Evolutionary conservation across 768 basidiomycete genomes (phyloP).

Genomic region (Pleurotus djamor): DNA sequence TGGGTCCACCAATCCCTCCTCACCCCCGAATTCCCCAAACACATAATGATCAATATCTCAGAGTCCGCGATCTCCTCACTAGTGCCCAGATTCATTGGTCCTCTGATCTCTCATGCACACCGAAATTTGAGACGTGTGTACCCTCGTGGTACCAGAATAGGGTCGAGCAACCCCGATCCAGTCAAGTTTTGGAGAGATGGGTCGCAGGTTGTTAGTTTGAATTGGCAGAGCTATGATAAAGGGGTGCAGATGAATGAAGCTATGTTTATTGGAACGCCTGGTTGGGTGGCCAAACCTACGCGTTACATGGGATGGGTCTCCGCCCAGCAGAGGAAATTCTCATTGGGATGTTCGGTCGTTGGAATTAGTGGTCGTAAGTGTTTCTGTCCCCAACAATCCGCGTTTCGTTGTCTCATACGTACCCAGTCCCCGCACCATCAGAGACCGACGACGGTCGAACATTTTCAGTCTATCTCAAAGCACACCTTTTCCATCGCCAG

Average conservation of each 20-base stretch:
- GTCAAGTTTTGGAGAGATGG: conserved; percentile 54
- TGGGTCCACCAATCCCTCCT: conserved; percentile 43
- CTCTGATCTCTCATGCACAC: conserved; percentile 39
- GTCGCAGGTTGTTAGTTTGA: conserved; percentile 54
- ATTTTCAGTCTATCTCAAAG: conserved; percentile 41
- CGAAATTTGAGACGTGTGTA: conserved; percentile 53
- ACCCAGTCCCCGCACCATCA: conserved; percentile 43
- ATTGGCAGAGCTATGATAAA: conserved; percentile 61
- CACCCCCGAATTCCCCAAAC: conserved; percentile 36
- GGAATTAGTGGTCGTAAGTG: conserved; percentile 44
- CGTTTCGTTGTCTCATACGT: background rate
- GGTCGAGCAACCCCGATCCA: conserved; percentile 53
- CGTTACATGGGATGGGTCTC: conserved; percentile 17
- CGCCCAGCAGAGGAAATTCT: conserved; percentile 14
- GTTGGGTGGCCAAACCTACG: conserved; percentile 53
- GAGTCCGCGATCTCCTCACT: conserved; percentile 45
- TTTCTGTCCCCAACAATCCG: background rate
- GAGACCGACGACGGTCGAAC: conserved; percentile 28
- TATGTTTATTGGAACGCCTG: conserved; percentile 53
- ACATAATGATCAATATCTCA: conserved; percentile 61
- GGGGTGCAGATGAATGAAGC: conserved; percentile 64
- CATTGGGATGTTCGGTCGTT: conserved; percentile 30
- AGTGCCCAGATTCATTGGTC: conserved; percentile 27
- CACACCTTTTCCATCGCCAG: conserved; percentile 39
- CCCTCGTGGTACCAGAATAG: conserved; percentile 55